phyloP scores from a whole-genome alignment of 2,329 filamentous ascomycete genomes.

The Pseudogymnoascus sp. region DNA sequence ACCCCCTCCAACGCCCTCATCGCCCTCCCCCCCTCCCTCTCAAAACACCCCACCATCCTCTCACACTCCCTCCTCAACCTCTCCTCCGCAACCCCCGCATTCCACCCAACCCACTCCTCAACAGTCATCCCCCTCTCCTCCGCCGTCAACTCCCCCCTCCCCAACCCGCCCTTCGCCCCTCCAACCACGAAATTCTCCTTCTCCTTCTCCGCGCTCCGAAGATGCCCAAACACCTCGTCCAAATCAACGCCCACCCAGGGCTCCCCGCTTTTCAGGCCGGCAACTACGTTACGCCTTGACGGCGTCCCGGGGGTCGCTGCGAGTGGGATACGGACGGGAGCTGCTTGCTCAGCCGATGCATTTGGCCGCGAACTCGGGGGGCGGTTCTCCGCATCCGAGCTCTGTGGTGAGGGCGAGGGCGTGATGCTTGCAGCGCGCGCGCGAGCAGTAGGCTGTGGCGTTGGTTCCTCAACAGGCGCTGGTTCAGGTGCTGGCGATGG shows the following conservation, averaged over 20 bases:
- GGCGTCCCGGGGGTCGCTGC: slow-evolving; percentile 44
- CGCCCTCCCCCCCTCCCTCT: slow-evolving; percentile 70
- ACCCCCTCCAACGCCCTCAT: slow-evolving; percentile 70
- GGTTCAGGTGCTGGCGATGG: background rate
- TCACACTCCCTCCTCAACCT: slow-evolving; percentile 76
- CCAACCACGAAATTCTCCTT: slow-evolving; percentile 37
- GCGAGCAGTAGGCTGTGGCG: slow-evolving; percentile 34
- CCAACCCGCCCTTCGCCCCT: slow-evolving; percentile 38
- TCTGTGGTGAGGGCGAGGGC: slow-evolving; percentile 61
- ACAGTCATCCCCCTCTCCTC: slow-evolving; percentile 86
- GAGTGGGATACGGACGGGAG: slow-evolving; percentile 39
- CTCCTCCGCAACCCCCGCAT: slow-evolving; percentile 71
- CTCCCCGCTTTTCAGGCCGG: slow-evolving; percentile 45
- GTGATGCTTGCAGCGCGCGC: slow-evolving; percentile 44
- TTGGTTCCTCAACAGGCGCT: slow-evolving; percentile 8
- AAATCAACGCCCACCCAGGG: slow-evolving; percentile 71
- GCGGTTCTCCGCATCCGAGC: slow-evolving; percentile 72
- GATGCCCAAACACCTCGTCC: slow-evolving; percentile 53
- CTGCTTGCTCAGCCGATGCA: slow-evolving; percentile 23
- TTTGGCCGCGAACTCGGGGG: slow-evolving; percentile 58
- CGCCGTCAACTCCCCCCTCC: slow-evolving; percentile 55
- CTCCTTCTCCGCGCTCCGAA: slow-evolving; percentile 32
- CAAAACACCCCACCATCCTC: slow-evolving; percentile 70
- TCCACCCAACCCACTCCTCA: slow-evolving; percentile 82
- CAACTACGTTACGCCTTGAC: slow-evolving; percentile 48